Evolutionary conservation across 2,329 filamentous ascomycete species (phyloP), one percentile per base, ranked within the genome.

Genomic region (Epichloe sibirici): DNA sequence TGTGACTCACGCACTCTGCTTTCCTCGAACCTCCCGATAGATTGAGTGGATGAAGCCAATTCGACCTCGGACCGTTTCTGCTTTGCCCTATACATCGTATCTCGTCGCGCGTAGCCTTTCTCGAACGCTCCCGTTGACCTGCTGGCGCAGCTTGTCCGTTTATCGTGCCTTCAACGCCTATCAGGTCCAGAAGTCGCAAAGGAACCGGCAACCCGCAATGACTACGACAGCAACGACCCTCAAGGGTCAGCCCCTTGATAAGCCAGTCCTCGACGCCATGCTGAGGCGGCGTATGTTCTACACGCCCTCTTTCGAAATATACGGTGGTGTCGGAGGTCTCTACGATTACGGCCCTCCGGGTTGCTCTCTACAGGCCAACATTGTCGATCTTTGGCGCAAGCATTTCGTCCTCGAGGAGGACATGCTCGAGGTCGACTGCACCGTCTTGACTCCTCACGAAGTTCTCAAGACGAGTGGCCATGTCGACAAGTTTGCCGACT

Each of bases 401-500:
- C 90, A 95, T 73, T 95, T 95, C 66, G 83, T 95, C 57, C 66
- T 94, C 54, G 85, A 90, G 74, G 90, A 95, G 74, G 87, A 95
- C 66, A 95, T 95, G 89, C 82, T 95, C 59, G 89, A 95, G 74
- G 83, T 95, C 58, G 90, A 95, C 73, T 95, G 89, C 74, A 93
- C 88, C 40, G 93, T 91, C 72, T 72, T 98, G 65, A 98, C 93
- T 42, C 93, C 93, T 37, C 83, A 93, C 63, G 87, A 93, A 47
- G 88, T 98, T 39, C 81, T 98, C 65, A 95, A 97, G 79, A 95
- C 91, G 51, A 88, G 83, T 68, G 93, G 93, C 58, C 93, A 98
- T 73, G 93, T 97, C 59, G 91, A 96, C 70, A 95, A 95, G 71
- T 97, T 97, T 65, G 87, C 89, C 70, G 91, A 97, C 70, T 97